These are phyloP conservation scores for Xylariaceae sp. DNA, from an alignment of 2,329 filamentous ascomycete genomes.

Conservation along the genomic window DNA sequence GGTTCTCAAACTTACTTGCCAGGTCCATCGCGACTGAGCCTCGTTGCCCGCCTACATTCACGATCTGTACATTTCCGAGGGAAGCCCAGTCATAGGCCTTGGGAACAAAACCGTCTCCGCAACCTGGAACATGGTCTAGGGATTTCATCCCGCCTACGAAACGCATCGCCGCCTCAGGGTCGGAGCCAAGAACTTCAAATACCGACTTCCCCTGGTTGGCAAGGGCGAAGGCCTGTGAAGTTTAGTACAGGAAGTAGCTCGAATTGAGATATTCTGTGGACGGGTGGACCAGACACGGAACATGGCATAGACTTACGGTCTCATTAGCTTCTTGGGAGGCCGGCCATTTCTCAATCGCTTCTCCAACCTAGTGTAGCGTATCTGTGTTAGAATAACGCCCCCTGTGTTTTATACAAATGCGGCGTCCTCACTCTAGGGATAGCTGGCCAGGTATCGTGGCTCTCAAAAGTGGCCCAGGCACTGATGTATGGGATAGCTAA, in stretches of 20 bases:
- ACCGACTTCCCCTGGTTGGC: constrained; percentile 16
- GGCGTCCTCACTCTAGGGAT: constrained; percentile 13
- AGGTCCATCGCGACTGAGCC: constrained; percentile 22
- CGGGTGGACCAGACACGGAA: constrained; percentile 8
- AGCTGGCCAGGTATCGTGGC: constrained; percentile 20
- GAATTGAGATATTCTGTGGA: background rate
- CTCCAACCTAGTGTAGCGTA: constrained; percentile 15
- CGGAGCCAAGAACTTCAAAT: constrained; percentile 12
- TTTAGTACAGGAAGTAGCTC: constrained; percentile 11
- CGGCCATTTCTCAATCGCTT: constrained; percentile 24
- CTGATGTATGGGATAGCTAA: constrained; percentile 13
- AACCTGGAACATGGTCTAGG: constrained; percentile 18
- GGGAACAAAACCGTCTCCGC: constrained; percentile 6
- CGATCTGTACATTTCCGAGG: constrained; percentile 18
- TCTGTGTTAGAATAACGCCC: constrained; percentile 9
- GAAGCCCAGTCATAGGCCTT: constrained; percentile 25
- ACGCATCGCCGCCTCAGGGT: constrained; percentile 10
- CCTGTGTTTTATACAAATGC: background rate
- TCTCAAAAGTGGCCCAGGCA: constrained; percentile 15
- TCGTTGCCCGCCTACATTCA: constrained; percentile 20
- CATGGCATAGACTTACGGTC: constrained; percentile 17
- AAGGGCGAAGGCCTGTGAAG: constrained; percentile 20
- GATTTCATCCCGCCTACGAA: constrained; percentile 13
- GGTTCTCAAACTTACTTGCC: constrained; percentile 14
- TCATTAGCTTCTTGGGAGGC: constrained; percentile 19